phyloP scores from a whole-genome alignment of 768 basidiomycete genomes.

The Stropharia rugosoannulata region DNA sequence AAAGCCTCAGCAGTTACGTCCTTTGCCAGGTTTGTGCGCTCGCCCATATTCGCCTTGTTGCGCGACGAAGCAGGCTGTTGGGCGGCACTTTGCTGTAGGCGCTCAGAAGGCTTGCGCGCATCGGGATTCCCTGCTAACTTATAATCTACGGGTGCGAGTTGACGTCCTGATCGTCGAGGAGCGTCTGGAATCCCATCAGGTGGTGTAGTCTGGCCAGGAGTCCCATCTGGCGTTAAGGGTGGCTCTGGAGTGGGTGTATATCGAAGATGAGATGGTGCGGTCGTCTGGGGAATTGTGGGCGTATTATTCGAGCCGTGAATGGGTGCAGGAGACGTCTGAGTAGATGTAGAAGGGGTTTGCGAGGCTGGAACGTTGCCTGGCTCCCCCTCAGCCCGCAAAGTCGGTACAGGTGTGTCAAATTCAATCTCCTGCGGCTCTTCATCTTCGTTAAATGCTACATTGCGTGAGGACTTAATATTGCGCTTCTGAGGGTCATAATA shows the following conservation, averaged over 20 bases:
- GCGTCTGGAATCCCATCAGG: not conserved
- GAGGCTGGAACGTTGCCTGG: not conserved
- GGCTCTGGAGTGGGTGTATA: not conserved
- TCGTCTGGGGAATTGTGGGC: not conserved
- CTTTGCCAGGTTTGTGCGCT: not conserved
- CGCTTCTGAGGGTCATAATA: constrained; percentile 17
- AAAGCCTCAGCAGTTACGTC: not conserved
- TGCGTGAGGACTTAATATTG: constrained; percentile 17
- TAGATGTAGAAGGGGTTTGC: not conserved
- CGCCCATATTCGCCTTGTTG: not conserved
- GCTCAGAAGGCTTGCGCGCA: not conserved
- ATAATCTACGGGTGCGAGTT: constrained; percentile 4
- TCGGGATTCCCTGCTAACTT: constrained; percentile 5
- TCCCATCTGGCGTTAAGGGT: not conserved
- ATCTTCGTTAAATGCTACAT: constrained; percentile 19
- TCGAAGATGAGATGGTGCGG: not conserved
- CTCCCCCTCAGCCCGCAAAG: constrained; percentile 16
- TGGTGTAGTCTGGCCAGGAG: not conserved
- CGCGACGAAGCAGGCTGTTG: too few relatives aligned
- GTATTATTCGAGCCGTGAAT: too few relatives aligned
- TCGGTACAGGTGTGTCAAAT: not conserved
- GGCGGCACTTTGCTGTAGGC: too few relatives aligned
- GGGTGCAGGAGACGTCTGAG: not conserved
- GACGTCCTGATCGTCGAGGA: not conserved
- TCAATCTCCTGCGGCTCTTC: constrained; percentile 5